Percentiles rank a stretch among this genome's conserved stretches.
Conservation (phyloP, 2,329 filamentous ascomycete genomes). For the Aureobasidium namibiae region DNA sequence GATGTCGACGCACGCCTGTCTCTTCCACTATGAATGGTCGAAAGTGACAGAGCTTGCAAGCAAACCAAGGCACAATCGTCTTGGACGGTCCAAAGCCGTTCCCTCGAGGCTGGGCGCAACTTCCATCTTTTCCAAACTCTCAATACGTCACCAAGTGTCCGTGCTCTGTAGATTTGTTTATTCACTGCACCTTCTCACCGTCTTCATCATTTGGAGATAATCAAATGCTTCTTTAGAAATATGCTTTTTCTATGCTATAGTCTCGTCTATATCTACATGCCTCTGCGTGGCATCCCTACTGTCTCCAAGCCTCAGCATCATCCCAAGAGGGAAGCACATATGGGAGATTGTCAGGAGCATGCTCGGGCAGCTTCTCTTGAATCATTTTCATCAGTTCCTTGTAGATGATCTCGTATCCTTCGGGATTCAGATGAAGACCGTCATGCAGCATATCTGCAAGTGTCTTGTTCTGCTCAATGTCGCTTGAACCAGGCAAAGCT, state of each 20-base stretch:
- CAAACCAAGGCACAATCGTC: not conserved
- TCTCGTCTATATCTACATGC: not conserved
- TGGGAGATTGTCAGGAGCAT: slow-evolving; percentile 43
- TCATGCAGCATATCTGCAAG: slow-evolving; percentile 47
- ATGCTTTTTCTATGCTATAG: too few relatives aligned
- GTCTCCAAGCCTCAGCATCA: slow-evolving; percentile 23
- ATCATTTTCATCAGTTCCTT: slow-evolving; percentile 47
- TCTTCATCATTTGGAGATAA: too few relatives aligned
- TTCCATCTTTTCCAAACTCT: not conserved
- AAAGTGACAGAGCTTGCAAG: not conserved
- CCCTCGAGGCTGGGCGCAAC: slow-evolving; percentile 9
- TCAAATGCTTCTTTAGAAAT: too few relatives aligned
- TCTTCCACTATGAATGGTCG: not conserved
- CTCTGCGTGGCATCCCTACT: not conserved
- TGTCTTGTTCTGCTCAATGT: slow-evolving; percentile 49
- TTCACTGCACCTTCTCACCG: too few relatives aligned
- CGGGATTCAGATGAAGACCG: slow-evolving; percentile 51
- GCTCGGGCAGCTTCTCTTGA: slow-evolving; percentile 44
- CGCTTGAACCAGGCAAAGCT: slow-evolving; percentile 47
- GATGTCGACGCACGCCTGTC: not conserved
- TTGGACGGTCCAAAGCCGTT: not conserved
- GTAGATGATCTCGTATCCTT: slow-evolving; percentile 49
- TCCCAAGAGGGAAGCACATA: slow-evolving; percentile 49
- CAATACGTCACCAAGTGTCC: not conserved
- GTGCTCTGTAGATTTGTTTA: too few relatives aligned